These are phyloP conservation scores for Sphaceloma murrayae DNA, from an alignment of 2,329 filamentous ascomycete genomes.

Conservation along the genomic window DNA sequence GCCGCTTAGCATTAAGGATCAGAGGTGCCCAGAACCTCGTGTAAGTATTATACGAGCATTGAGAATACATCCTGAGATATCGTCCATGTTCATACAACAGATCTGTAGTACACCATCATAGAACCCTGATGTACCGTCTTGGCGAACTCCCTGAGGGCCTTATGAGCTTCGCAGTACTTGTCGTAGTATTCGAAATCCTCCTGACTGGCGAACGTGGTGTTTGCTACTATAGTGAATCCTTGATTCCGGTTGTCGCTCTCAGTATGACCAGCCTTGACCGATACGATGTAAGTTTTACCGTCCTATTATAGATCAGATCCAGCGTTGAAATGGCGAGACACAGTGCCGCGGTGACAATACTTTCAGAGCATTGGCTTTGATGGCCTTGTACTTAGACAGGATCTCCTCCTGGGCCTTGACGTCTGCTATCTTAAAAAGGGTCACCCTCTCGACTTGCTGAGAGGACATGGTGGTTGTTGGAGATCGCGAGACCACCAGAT, in stretches of 20 bases:
- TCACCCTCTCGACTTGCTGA: constrained; percentile 38
- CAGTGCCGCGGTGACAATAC: constrained; percentile 23
- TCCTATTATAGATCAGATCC: constrained; percentile 39
- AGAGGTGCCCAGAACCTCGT: too few species aligned
- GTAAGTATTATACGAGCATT: background rate
- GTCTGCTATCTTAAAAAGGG: constrained; percentile 45
- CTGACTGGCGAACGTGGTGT: constrained; percentile 53
- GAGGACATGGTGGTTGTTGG: background rate
- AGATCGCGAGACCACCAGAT: too few species aligned
- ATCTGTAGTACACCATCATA: constrained; percentile 14
- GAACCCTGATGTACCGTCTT: constrained; percentile 10
- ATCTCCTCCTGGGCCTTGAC: constrained; percentile 36
- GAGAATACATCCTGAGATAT: background rate
- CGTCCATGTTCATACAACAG: background rate
- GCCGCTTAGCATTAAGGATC: too few species aligned
- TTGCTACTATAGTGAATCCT: constrained; percentile 56
- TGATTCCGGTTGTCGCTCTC: constrained; percentile 51
- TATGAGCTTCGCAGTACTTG: constrained; percentile 47
- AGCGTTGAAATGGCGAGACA: background rate
- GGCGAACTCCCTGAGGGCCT: constrained; percentile 32
- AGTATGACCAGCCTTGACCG: constrained; percentile 45
- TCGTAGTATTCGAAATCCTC: constrained; percentile 66
- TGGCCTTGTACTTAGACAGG: constrained; percentile 37
- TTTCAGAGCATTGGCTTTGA: constrained; percentile 38
- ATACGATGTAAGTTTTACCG: constrained; percentile 60